Base-by-base conservation (phyloP, 148 eudicot genomes). In the Arbutus unedo region DNA sequence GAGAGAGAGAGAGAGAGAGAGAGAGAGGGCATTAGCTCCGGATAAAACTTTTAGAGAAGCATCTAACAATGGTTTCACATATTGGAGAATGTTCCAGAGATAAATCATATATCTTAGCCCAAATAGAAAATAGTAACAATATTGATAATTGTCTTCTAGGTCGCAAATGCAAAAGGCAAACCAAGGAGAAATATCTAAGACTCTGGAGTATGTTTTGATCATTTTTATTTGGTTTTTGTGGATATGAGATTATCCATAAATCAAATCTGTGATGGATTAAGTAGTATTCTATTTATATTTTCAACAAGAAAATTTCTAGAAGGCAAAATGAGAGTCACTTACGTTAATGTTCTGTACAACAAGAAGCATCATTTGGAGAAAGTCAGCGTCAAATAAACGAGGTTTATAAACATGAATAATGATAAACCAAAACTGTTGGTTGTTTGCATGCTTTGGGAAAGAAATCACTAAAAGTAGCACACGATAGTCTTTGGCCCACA, bases 1-100 rank as follows among this genome's bases (percentile, higher is more conserved):
- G 15, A 45, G 45, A 7, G 50, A 51, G 74, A 67, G 78, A 80
- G 72, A 45, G 23, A 51, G 81, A 79, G 45, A 47, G 14, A 21
- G 21, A 47, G 74, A 64, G 49, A 49, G 81, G 13, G 53, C 13
- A 45, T 57, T 59, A 57, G 53, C 81, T 43, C 2, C 10, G 8
- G 38, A 25, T 13, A 66, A 66, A 31, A 31, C 21, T 43, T 66
- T 16, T 11, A 25, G 43, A 78, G 51, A 78, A 23, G 67, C 44
- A 55, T 38, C 6, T 21, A 4, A 77, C 10, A 6, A 16, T 13
- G 3, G 1, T 18, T 41, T 55, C 14, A 8, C 16, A 8, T 3
- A 55, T 41, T 13, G 0, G 55, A 54, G 8, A 55, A 16, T 51
- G 48, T 9, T 77, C 66, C 41, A 55, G 38, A 74, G 4, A 74